Evolutionary conservation across 2,329 filamentous ascomycete species (phyloP).

Genomic region (Beauveria sp.): DNA sequence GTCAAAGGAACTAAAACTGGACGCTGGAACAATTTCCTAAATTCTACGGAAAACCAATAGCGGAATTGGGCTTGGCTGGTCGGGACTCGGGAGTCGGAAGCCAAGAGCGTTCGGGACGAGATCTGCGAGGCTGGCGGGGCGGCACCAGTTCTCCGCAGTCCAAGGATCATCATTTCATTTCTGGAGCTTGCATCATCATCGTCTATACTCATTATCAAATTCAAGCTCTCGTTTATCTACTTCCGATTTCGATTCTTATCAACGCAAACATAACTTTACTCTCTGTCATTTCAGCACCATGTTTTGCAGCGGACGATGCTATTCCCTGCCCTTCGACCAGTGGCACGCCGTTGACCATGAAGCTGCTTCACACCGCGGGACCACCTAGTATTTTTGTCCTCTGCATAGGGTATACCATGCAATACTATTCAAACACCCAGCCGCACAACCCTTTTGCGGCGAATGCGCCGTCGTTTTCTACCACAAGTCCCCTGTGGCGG

Average conservation of each 20-base stretch:
- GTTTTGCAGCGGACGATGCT: constrained; percentile 21
- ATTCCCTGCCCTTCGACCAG: constrained; percentile 4
- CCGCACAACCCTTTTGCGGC: constrained; percentile 24
- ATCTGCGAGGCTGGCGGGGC: not conserved
- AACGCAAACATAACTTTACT: not conserved
- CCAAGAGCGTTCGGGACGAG: not conserved
- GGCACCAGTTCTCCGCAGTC: not conserved
- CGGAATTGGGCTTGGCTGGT: no score
- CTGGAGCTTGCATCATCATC: not conserved
- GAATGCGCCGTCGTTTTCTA: constrained; percentile 27
- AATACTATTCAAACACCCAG: constrained; percentile 13
- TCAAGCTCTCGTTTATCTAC: not conserved
- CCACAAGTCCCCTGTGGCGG: constrained; percentile 5
- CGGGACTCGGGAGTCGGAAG: not conserved
- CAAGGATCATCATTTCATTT: not conserved
- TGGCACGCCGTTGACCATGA: constrained; percentile 17
- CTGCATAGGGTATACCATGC: constrained; percentile 22
- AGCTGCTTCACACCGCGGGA: constrained; percentile 12
- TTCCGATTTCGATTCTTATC: not conserved
- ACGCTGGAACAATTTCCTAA: no score
- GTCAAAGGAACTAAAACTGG: no score
- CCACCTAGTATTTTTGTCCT: constrained; percentile 25
- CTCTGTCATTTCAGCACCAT: constrained; percentile 4
- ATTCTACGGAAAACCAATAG: no score
- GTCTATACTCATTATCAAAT: not conserved